Conservation (phyloP, 1,284 basidiomycete species). For the Pascua sp. region DNA sequence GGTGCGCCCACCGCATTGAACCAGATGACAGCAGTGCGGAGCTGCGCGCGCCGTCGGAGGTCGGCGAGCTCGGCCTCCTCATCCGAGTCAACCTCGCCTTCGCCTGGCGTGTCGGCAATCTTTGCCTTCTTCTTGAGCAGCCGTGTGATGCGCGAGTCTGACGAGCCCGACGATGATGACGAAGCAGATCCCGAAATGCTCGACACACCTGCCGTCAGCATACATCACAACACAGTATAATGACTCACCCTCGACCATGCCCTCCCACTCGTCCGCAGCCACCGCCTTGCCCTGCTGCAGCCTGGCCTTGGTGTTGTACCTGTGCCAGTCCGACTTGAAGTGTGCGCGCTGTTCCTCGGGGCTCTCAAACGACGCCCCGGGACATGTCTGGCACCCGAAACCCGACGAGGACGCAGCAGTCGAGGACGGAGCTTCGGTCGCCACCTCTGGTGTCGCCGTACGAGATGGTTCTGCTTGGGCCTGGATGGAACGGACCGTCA, state of each 20-base stretch:
- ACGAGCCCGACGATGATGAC: conserved; percentile 56
- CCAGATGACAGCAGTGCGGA: conserved; percentile 79
- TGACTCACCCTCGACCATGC: conserved; percentile 69
- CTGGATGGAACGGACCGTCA: conserved; percentile 58
- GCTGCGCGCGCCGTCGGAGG: conserved; percentile 49
- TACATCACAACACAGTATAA: neutral
- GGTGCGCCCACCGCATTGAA: conserved; percentile 63
- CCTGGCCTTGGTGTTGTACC: conserved; percentile 88
- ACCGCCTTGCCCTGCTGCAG: conserved; percentile 60
- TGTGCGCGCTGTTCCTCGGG: conserved; percentile 81
- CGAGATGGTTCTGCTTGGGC: neutral
- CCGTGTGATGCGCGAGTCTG: conserved; percentile 53
- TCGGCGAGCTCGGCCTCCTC: conserved; percentile 47
- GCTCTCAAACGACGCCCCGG: conserved; percentile 65
- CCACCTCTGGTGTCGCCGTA: neutral
- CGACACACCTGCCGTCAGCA: conserved; percentile 61
- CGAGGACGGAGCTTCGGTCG: neutral
- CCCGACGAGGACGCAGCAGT: conserved; percentile 27
- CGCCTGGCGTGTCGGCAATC: conserved; percentile 15
- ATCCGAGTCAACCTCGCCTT: conserved; percentile 31
- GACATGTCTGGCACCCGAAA: conserved; percentile 70
- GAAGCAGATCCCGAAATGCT: conserved; percentile 86
- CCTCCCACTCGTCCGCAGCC: conserved; percentile 66
- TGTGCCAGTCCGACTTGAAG: conserved; percentile 95
- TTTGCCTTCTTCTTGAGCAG: conserved; percentile 61